Evolutionary conservation across 140 eudicot species (phyloP), one percentile per base, ranked within the genome.

Genomic region (Stevia rebaudiana): DNA sequence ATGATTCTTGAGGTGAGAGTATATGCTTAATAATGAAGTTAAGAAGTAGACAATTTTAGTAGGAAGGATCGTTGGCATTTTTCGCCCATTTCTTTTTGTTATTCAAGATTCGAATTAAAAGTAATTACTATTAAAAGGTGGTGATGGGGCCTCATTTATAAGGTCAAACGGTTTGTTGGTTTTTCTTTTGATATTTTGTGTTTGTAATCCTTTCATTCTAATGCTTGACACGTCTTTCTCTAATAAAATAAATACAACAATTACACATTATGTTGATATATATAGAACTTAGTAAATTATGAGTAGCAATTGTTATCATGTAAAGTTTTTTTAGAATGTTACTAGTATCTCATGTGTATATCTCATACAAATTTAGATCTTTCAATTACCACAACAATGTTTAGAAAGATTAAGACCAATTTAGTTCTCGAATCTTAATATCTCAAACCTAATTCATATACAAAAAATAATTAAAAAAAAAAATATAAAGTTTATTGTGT

Each of bases 81-180:
- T 76, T 72, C 69, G 53, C 72, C 71, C 18, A 64, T 64, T 76
- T 68, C 44, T 71, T 62, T 53, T 33, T 71, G 30, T 50, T 24
- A 61, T 79, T 43, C 76, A 76, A 66, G 74, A 84, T 77, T 81
- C 84, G 65, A 63, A 31, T 25, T 39, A 6, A 55, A 66, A 43
- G 53, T 49, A 42, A 50, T 12, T 15, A 35, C 8, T 47, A 60
- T 31, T 39, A 58, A 35, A 52, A 58, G 69, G 70, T 53, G 44
- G 39, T 48, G 11, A 73, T 37, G 77, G 83, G 73, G 47, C 78
- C 88, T 15, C n/a, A 44, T 55, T 15, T 15, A 11, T 76, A 16
- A 52, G 58, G 81, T 77, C 86, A 79, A 86, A 71, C 77, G 81
- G 84, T 80, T 77, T 37, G 75, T 82, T 80, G 82, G 80, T 49